Evolutionary conservation across 805 yeast species (phyloP), one percentile per base, ranked within the genome.

Genomic region (Diddensiella caesifluorescens): DNA sequence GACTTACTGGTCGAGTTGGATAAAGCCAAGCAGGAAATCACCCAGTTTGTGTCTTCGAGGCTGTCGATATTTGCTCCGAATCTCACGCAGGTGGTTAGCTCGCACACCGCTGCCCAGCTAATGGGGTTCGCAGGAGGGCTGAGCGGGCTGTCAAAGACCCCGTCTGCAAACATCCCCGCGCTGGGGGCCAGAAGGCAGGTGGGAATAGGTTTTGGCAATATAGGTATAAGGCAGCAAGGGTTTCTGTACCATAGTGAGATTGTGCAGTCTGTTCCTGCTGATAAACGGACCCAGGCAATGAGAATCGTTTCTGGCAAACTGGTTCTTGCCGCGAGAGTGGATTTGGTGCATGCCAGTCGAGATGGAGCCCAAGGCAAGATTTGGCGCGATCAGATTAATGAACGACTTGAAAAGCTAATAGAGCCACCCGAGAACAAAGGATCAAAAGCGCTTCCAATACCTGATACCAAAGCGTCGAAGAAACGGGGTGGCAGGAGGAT

Each of bases 401-500:
- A 65, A 3, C 82, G 81, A 50, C 67, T 92, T 5, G 86, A 79
- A 31, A 86, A 85, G 52, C 61, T 87, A 23, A 72, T 77, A 20
- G 77, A 79, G 4, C 92, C 97, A 0, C 96, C 97, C 0, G 83
- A 79, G 18, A 70, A 69, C 15, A 63, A 65, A 15, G 73, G 71
- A 1, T 67, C 73, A 12, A 79, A 78, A 45, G 80, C 89, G 0
- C 71, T 88, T 37, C 87, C 87, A 0, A 60, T 79, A 4, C 97
- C 96, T 0, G 68, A 75, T 13, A 95, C 88, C 42, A 73, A 71
- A 41, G 76, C 79, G 37, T 79, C 90, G 3, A 85, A 86, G 62
- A 84, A 80, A 52, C 70, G 98, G 53, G 97, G 94, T 1, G 98
- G 98, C 0, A 68, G 79, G 49, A 66, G 90, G 42, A 72, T 83